A percentile compares a stretch with the other conserved stretches of the same genome.
Evolutionary conservation across 2,329 filamentous ascomycete genomes (phyloP).

Genomic region (Hawksworthiomyces lignivorus): DNA sequence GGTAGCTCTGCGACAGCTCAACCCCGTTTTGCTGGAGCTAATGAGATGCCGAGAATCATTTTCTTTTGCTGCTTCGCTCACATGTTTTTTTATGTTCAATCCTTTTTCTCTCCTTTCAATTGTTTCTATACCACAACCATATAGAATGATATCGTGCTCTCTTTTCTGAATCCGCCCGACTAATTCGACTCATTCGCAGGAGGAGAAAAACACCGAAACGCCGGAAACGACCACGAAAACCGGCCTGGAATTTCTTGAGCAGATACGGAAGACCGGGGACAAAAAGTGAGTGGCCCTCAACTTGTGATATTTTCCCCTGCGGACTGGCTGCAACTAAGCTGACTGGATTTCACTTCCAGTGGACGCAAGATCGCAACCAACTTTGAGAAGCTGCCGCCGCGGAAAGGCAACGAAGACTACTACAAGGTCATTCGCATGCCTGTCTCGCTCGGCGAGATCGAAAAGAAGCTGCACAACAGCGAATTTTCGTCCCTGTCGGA

Average conservation of each 20-base stretch:
- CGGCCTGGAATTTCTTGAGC: conserved; percentile 66
- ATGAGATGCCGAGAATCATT: too few relatives aligned
- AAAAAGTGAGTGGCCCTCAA: conserved; percentile 57
- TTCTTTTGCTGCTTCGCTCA: too few relatives aligned
- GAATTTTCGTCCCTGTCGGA: conserved; percentile 65
- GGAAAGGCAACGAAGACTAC: conserved; percentile 61
- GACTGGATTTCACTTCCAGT: too few relatives aligned
- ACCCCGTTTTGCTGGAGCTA: too few relatives aligned
- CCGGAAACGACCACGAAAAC: conserved; percentile 61
- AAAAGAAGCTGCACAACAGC: conserved; percentile 61
- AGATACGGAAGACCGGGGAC: conserved; percentile 68
- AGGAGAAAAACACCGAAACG: conserved; percentile 48
- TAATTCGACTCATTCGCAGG: conserved; percentile 1
- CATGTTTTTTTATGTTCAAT: too few relatives aligned
- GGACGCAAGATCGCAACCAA: conserved; percentile 66
- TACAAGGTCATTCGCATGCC: conserved; percentile 71
- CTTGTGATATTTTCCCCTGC: background rate
- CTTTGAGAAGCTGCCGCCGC: conserved; percentile 65
- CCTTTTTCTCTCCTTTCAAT: too few relatives aligned
- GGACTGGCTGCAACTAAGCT: too few relatives aligned
- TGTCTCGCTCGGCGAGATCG: conserved; percentile 68
- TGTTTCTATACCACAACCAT: too few relatives aligned
- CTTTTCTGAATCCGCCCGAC: too few relatives aligned
- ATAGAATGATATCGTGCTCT: too few relatives aligned
- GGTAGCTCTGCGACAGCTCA: conserved; percentile 3